Evolutionary conservation across 441 rosid species (phyloP).

Genomic region (Croton setiger): DNA sequence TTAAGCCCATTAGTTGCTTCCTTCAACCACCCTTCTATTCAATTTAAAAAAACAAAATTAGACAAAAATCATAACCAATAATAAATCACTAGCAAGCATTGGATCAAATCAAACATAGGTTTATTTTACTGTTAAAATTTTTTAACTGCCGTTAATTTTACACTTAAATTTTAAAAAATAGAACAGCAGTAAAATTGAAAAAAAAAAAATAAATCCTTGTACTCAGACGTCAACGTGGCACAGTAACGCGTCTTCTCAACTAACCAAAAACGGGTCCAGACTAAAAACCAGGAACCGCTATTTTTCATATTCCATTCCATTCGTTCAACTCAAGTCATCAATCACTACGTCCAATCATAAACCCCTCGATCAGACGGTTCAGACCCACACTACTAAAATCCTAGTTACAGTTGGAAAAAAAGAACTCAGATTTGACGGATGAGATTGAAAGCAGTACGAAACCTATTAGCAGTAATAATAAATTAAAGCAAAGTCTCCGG

Average conservation of each 20-base stretch:
- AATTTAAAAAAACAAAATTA: background rate
- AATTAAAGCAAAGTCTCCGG: conserved; percentile 5
- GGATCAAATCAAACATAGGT: no score
- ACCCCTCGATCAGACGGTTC: conserved; percentile 36
- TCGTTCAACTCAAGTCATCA: background rate
- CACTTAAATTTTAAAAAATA: background rate
- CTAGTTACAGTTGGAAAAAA: no score
- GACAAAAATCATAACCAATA: background rate
- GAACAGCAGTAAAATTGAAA: background rate
- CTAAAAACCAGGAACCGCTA: conserved; percentile 6
- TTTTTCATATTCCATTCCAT: background rate
- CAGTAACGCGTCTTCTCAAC: conserved; percentile 2
- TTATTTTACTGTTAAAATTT: no score
- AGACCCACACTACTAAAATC: background rate
- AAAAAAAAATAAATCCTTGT: no score
- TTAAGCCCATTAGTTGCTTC: conserved; percentile 35
- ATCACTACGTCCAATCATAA: conserved; percentile 26
- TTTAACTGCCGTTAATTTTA: no score
- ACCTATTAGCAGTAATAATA: background rate
- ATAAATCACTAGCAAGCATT: background rate
- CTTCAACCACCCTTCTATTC: conserved; percentile 41
- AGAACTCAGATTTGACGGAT: conserved; percentile 16
- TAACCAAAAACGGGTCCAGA: conserved; percentile 19
- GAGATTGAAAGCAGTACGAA: conserved; percentile 13
- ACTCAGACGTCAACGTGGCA: conserved; percentile 34